Conservation (phyloP, 345 rosid species). For the Stellera chamaejasme region DNA sequence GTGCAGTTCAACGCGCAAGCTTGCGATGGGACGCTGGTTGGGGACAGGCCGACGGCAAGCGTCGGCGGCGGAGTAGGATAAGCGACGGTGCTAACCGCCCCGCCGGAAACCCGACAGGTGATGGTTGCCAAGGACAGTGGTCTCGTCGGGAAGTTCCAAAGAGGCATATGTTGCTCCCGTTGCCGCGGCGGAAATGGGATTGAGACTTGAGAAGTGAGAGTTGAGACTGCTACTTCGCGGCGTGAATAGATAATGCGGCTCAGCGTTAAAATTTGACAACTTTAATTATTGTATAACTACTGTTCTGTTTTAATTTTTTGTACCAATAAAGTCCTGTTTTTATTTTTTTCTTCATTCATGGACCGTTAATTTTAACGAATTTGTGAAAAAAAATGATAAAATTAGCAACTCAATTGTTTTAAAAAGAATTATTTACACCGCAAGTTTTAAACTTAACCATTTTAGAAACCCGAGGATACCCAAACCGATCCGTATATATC, state of each 20-base stretch:
- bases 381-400: too few species aligned
- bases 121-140: conserved; percentile 29
- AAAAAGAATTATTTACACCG: too few species aligned
- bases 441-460: too few species aligned
- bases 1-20: conserved; percentile 72
- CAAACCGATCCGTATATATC: too few species aligned
- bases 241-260: conserved; percentile 40
- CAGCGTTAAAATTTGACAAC: too few species aligned
- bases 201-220: not conserved
- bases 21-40: conserved; percentile 26
- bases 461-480: too few species aligned
- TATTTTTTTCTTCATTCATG: too few species aligned
- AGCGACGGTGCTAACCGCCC: conserved; percentile 11
- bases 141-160: conserved; percentile 31
- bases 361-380: too few species aligned
- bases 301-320: too few species aligned
- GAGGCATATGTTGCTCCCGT: conserved; percentile 29
- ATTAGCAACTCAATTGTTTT: too few species aligned
- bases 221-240: conserved; percentile 10
- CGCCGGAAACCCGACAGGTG: conserved; percentile 39
- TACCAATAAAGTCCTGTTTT: too few species aligned
- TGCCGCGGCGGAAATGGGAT: conserved; percentile 10
- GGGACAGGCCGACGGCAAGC: conserved; percentile 14
- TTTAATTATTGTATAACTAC: too few species aligned
- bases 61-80: conserved; percentile 13